Conservation (phyloP, 441 rosid species). For the Adansonia rubrostipa region DNA sequence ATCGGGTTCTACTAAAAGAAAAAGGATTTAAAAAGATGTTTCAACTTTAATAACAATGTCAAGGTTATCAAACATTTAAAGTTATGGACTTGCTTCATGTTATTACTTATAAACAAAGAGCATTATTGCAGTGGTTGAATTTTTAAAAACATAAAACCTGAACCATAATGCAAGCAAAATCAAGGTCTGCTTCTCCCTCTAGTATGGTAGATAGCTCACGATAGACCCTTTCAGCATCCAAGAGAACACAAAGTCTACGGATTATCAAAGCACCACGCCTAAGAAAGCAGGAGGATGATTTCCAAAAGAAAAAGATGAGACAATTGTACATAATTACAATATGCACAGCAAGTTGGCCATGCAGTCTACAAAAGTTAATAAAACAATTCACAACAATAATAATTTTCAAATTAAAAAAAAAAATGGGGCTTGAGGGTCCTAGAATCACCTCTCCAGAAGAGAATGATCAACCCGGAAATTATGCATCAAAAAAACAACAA, state of each 20-base stretch:
- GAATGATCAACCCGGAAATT: conserved; percentile 84
- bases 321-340: conserved; percentile 7
- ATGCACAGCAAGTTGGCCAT: conserved; percentile 14
- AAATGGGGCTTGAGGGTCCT: conserved; percentile 27
- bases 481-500: conserved; percentile 88
- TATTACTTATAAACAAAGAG: conserved; percentile 5
- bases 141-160: conserved; percentile 62
- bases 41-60: not conserved
- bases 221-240: conserved; percentile 97
- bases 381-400: conserved; percentile 12
- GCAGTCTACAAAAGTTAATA: not conserved
- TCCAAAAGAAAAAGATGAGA: conserved; percentile 27
- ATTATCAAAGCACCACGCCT: conserved; percentile 99
- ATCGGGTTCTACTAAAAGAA: conserved; percentile 16
- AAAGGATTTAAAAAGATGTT: not conserved
- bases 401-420: not conserved
- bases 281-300: conserved; percentile 26
- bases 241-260: conserved; percentile 89
- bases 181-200: conserved; percentile 97
- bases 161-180: conserved; percentile 97
- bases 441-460: conserved; percentile 86
- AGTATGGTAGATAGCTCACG: conserved; percentile 91
- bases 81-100: not conserved
- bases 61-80: not conserved
- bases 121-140: not conserved